These are phyloP conservation scores for Arabidopsis suecica DNA, from an alignment of 345 rosid species.

Conservation along the genomic window DNA sequence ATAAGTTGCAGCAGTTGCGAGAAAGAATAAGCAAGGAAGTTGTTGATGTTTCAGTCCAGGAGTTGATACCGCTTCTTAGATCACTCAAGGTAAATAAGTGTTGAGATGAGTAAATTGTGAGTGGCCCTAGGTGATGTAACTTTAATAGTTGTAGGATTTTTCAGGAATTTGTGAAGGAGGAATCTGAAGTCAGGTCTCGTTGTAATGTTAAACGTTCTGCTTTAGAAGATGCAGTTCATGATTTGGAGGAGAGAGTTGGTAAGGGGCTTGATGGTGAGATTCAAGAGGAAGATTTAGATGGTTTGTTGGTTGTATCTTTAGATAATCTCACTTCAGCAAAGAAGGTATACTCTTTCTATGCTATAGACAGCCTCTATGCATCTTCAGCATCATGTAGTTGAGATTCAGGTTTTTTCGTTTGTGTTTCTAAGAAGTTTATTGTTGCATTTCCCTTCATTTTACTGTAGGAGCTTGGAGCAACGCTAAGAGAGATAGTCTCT, in stretches of 20 bases:
- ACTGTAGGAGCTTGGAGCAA: conserved; percentile 72
- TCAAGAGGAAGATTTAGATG: conserved; percentile 50
- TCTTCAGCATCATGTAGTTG: conserved; percentile 7
- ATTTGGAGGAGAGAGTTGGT: conserved; percentile 56
- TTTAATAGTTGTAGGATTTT: conserved; percentile 16
- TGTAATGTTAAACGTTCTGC: conserved; percentile 49
- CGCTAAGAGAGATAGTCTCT: conserved; percentile 56
- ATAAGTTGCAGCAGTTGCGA: conserved; percentile 48
- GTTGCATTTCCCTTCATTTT: conserved; percentile 1
- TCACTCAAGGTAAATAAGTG: conserved; percentile 53
- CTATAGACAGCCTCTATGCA: background rate
- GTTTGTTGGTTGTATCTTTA: conserved; percentile 47
- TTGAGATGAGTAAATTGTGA: background rate
- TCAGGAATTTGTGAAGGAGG: conserved; percentile 63
- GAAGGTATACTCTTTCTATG: conserved; percentile 47
- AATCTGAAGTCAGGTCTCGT: conserved; percentile 51
- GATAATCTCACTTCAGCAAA: conserved; percentile 60
- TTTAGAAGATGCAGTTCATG: conserved; percentile 52
- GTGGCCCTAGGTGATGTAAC: conserved; percentile 1
- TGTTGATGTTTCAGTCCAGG: conserved; percentile 49
- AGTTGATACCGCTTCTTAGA: conserved; percentile 52
- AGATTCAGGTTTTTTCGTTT: background rate
- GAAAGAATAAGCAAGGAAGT: conserved; percentile 48
- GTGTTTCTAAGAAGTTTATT: conserved; percentile 5
- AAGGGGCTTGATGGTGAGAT: conserved; percentile 45